Conservation (phyloP, 2,329 filamentous ascomycete genomes). For the Aspergillus nomiae region DNA sequence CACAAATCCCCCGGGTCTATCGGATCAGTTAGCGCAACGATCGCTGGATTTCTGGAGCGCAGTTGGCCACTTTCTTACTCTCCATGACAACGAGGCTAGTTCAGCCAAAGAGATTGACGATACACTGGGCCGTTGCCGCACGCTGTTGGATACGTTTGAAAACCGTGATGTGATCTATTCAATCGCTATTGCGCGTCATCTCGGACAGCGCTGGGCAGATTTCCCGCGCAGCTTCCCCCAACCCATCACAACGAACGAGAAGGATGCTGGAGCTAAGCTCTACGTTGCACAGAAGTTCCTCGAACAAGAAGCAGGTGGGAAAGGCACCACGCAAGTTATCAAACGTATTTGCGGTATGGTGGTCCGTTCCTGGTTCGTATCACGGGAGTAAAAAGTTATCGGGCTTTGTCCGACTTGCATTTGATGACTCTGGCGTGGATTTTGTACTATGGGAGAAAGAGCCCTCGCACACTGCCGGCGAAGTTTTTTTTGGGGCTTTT, state of each 20-base stretch:
- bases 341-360: slow-evolving; percentile 71
- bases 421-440: not conserved
- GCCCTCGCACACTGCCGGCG: slow-evolving; percentile 10
- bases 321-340: slow-evolving; percentile 74
- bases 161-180: slow-evolving; percentile 91
- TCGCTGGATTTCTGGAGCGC: slow-evolving; percentile 82
- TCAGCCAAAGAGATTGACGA: slow-evolving; percentile 63
- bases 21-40: slow-evolving; percentile 58
- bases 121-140: slow-evolving; percentile 65
- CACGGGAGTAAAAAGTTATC: slow-evolving; percentile 33
- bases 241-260: slow-evolving; percentile 65
- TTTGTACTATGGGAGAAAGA: slow-evolving; percentile 24
- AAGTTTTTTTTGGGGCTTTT: slow-evolving; percentile 11
- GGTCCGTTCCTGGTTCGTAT: slow-evolving; percentile 57
- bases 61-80: slow-evolving; percentile 70
- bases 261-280: slow-evolving; percentile 66
- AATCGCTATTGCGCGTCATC: slow-evolving; percentile 75
- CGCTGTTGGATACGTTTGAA: slow-evolving; percentile 75
- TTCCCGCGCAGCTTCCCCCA: slow-evolving; percentile 58
- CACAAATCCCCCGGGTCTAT: slow-evolving; percentile 38
- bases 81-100: slow-evolving; percentile 61
- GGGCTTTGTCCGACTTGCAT: not conserved
- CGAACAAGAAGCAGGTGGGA: slow-evolving; percentile 63
- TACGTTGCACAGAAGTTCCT: slow-evolving; percentile 72
- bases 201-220: slow-evolving; percentile 66